Percentiles rank a stretch among this genome's conserved stretches.
phyloP scores from a whole-genome alignment of 129 eudicot genomes.

The Rutidosis leptorrhynchoides region DNA sequence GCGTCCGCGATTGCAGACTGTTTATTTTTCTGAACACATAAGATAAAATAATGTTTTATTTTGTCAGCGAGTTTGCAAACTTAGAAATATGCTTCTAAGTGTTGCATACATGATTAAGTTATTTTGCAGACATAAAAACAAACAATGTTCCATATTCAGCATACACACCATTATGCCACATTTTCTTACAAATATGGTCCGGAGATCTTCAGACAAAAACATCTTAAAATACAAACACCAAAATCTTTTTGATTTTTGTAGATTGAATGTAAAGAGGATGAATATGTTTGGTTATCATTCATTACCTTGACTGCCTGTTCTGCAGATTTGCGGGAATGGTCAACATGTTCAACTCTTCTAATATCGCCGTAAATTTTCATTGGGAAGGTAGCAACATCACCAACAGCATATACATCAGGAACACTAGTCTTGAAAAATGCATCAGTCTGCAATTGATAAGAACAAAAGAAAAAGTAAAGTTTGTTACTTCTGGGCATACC shows the following conservation, averaged over 20 bases:
- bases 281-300: neutral
- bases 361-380: slow-evolving; percentile 75
- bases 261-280: neutral
- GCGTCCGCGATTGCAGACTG: too few species aligned
- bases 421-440: slow-evolving; percentile 82
- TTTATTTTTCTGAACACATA: too few species aligned
- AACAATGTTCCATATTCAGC: too few species aligned
- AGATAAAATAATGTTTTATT: too few species aligned
- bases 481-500: neutral
- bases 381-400: slow-evolving; percentile 99
- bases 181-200: too few species aligned
- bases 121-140: too few species aligned
- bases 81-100: too few species aligned
- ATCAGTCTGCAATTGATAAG: slow-evolving; percentile 69
- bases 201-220: too few species aligned
- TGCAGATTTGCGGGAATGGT: slow-evolving; percentile 98
- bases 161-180: too few species aligned
- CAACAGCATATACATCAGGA: slow-evolving; percentile 92
- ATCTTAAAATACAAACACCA: too few species aligned
- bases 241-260: neutral
- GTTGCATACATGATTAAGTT: too few species aligned
- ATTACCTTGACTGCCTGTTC: slow-evolving; percentile 96
- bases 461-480: slow-evolving; percentile 15
- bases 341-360: slow-evolving; percentile 98
- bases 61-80: too few species aligned